A percentile compares a stretch with the other conserved stretches of the same genome.
These are phyloP conservation scores for Ceratocystis harringtonii DNA, from an alignment of 2,329 filamentous ascomycete genomes.

Conservation along the genomic window DNA sequence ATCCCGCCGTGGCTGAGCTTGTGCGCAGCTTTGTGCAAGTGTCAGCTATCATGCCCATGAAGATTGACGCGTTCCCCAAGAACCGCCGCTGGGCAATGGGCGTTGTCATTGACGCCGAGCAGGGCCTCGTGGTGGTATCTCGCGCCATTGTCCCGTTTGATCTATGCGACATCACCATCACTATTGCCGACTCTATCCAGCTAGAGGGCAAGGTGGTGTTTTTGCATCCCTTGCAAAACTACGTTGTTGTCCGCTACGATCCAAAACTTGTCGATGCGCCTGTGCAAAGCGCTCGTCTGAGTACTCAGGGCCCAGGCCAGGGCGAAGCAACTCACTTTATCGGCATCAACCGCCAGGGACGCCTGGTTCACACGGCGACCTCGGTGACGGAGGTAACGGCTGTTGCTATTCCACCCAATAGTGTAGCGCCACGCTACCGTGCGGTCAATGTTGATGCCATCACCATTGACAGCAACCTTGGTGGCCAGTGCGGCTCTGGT, in stretches of 20 bases:
- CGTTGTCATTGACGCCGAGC: slow-evolving; percentile 90
- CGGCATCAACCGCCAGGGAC: slow-evolving; percentile 92
- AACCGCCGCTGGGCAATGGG: slow-evolving; percentile 91
- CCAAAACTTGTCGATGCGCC: slow-evolving; percentile 84
- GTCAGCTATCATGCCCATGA: slow-evolving; percentile 82
- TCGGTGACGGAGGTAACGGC: slow-evolving; percentile 95
- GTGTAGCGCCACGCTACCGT: slow-evolving; percentile 77
- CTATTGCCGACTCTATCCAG: slow-evolving; percentile 90
- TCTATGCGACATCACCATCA: slow-evolving; percentile 89
- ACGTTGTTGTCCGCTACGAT: slow-evolving; percentile 89
- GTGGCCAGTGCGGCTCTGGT: slow-evolving; percentile 82
- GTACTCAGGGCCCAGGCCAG: slow-evolving; percentile 70
- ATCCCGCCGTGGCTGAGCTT: slow-evolving; percentile 81
- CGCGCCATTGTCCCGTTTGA: slow-evolving; percentile 91
- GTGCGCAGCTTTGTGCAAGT: slow-evolving; percentile 92
- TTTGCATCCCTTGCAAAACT: slow-evolving; percentile 92
- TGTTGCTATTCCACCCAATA: slow-evolving; percentile 88
- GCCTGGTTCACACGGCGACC: slow-evolving; percentile 85
- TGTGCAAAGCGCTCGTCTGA: slow-evolving; percentile 75
- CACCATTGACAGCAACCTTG: slow-evolving; percentile 85
- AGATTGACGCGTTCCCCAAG: slow-evolving; percentile 94
- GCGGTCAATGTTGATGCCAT: slow-evolving; percentile 95
- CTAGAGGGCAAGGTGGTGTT: slow-evolving; percentile 91
- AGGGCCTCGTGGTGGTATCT: slow-evolving; percentile 87
- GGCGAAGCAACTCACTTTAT: slow-evolving; percentile 92